Base-by-base conservation (phyloP, 768 basidiomycete genomes). In the Pseudohyphozyma bogoriensis region DNA sequence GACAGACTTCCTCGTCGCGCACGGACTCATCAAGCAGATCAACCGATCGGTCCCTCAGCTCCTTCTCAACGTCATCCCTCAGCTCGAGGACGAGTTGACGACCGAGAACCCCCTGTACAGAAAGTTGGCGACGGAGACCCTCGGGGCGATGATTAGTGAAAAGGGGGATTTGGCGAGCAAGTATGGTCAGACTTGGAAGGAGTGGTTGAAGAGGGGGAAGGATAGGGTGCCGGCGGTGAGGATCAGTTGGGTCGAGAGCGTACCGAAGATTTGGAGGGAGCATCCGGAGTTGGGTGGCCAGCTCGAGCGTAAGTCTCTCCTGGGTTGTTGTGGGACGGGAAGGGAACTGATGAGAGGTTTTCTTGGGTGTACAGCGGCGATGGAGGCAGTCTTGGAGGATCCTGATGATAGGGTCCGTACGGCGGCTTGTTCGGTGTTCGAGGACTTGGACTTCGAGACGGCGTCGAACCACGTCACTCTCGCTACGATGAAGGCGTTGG, bases 331-430 rank as follows among this genome's bases (percentile, higher is more conserved):
- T 6, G 36, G 40, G 26, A 26, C 26, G 6, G 28, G 28, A 16
- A 6, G 26, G 18, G 6, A 31, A 11, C n/a, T 13, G 9, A 18
- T n/a, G 13, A 39, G 35, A 16, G 2, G 32, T 24, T 32, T 28
- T 1, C 32, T 13, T 16, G n/a, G n/a, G 24, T 16, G 31, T n/a
- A 20, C 24, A 24, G 47, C 53, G 86, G 86, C 81, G 5, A 76
- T 81, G 37, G 74, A 92, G 35, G 70, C 74, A 18, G 92, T 92
- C 69, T 74, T 93, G 8, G 68, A 80, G 1, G 95, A 99, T 72
- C 85, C 88, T 0, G 95, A 97, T 64, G 95, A 96, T 60, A 87
- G 84, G 69, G 84, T 99, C 44, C 82, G 95, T 32, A 82, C 86
- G 9, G 85, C 89, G 1, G 83, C 83, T 1, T 93, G 90, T 77